These are phyloP conservation scores for Alisma plantagoaquatica DNA, from an alignment of 106 monocot species.

Conservation along the genomic window DNA sequence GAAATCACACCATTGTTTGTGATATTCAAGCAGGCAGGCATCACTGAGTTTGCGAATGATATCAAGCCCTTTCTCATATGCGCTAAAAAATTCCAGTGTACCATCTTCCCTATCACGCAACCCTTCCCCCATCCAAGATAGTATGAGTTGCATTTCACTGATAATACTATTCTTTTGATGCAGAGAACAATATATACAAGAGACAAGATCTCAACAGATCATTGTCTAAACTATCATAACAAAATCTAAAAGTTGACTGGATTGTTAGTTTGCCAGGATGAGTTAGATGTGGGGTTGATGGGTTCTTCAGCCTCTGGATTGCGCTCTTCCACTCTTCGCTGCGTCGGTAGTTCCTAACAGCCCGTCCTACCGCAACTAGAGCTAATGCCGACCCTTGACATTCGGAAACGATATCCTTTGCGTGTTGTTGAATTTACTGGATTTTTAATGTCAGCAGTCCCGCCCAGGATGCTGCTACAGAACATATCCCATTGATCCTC, in stretches of 20 bases:
- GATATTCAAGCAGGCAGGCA: background rate
- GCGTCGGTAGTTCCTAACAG: background rate
- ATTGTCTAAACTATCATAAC: slow-evolving; percentile 4
- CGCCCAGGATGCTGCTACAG: background rate
- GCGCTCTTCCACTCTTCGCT: background rate
- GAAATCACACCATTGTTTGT: background rate
- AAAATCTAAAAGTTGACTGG: background rate
- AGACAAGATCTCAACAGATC: background rate
- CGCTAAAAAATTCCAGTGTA: background rate
- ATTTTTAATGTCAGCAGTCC: background rate
- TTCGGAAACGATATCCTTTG: background rate
- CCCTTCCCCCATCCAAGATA: slow-evolving; percentile 2
- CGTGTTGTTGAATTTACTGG: background rate
- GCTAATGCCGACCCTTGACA: background rate
- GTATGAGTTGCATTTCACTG: background rate
- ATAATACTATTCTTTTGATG: background rate
- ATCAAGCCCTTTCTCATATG: background rate
- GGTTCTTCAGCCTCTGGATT: background rate
- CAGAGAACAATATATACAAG: slow-evolving; percentile 1
- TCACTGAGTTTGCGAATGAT: background rate
- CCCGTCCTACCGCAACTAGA: background rate
- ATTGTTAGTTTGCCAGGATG: background rate
- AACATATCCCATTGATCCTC: background rate
- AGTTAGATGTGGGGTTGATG: background rate
- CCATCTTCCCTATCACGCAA: background rate